phyloP scores from a whole-genome alignment of 2,329 filamentous ascomycete species.

The Phyllosticta ampelicida region DNA sequence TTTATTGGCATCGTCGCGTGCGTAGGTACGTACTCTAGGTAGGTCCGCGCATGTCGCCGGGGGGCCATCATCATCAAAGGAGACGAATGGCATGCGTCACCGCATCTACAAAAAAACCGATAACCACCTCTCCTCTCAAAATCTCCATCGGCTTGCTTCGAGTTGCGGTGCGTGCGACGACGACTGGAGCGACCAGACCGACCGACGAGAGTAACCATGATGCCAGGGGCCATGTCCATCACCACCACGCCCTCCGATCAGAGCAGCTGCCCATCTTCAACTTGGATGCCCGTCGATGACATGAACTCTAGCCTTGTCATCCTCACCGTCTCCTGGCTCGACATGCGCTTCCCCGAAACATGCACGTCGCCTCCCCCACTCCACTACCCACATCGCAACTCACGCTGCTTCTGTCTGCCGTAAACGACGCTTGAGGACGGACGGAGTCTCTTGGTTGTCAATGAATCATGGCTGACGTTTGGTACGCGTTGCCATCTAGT shows the following conservation, averaged over 20 bases:
- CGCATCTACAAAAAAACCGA: not conserved
- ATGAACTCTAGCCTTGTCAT: not conserved
- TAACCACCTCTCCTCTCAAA: no score
- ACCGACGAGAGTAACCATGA: not conserved
- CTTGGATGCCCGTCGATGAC: not conserved
- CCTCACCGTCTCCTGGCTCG: not conserved
- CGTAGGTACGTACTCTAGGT: no score
- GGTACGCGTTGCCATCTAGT: no score
- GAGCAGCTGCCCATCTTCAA: not conserved
- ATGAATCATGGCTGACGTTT: no score
- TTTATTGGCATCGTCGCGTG: not conserved
- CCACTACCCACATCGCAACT: not conserved
- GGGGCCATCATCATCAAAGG: not conserved
- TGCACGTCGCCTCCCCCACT: not conserved
- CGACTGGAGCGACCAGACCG: not conserved
- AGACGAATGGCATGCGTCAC: not conserved
- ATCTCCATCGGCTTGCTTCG: not conserved
- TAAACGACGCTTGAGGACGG: not conserved
- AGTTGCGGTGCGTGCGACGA: not conserved
- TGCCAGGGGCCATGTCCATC: not conserved
- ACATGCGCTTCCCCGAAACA: not conserved
- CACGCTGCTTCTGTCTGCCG: not conserved
- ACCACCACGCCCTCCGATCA: not conserved
- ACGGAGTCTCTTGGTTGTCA: no score
- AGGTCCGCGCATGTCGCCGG: no score